These are phyloP conservation scores for Lenzites betulinus DNA, from an alignment of 768 basidiomycete species.

Conservation along the genomic window DNA sequence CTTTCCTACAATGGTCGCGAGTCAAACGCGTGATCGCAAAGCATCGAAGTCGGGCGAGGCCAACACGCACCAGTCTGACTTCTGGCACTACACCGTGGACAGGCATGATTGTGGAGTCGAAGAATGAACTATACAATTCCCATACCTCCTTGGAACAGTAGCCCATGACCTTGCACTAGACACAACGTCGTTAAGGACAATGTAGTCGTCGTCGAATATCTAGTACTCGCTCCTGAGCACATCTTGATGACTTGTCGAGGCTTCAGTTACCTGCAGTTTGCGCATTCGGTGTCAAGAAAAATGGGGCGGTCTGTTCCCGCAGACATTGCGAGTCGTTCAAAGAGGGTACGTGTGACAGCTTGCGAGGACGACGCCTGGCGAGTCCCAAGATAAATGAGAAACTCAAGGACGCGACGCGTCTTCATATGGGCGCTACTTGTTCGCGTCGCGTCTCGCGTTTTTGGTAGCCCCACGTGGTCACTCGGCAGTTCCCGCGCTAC, in stretches of 20 bases:
- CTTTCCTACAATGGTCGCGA: slow-evolving; percentile 7
- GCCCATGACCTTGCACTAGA: slow-evolving; percentile 18
- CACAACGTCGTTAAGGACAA: too few relatives aligned
- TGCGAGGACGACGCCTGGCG: too few relatives aligned
- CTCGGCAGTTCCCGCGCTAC: slow-evolving; percentile 6
- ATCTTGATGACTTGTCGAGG: slow-evolving; percentile 8
- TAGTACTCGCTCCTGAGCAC: slow-evolving; percentile 13
- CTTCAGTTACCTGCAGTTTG: slow-evolving; percentile 1
- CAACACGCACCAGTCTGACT: slow-evolving; percentile 11
- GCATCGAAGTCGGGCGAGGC: too few relatives aligned
- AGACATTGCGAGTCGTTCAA: background rate
- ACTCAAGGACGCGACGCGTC: background rate
- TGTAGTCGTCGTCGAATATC: too few relatives aligned
- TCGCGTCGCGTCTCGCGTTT: background rate
- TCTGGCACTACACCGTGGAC: slow-evolving; percentile 16
- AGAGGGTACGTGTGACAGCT: too few relatives aligned
- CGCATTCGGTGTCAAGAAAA: slow-evolving; percentile 1
- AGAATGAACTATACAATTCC: background rate
- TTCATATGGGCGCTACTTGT: background rate
- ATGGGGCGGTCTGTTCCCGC: background rate
- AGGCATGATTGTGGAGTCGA: too few relatives aligned
- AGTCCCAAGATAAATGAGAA: too few relatives aligned
- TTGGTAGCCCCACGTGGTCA: slow-evolving; percentile 4
- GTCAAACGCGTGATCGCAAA: background rate
- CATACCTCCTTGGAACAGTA: slow-evolving; percentile 17